Evolutionary conservation across 2,329 filamentous ascomycete genomes (phyloP), one percentile per base, ranked within the genome.

Genomic region (Cytospora paraplurivora): DNA sequence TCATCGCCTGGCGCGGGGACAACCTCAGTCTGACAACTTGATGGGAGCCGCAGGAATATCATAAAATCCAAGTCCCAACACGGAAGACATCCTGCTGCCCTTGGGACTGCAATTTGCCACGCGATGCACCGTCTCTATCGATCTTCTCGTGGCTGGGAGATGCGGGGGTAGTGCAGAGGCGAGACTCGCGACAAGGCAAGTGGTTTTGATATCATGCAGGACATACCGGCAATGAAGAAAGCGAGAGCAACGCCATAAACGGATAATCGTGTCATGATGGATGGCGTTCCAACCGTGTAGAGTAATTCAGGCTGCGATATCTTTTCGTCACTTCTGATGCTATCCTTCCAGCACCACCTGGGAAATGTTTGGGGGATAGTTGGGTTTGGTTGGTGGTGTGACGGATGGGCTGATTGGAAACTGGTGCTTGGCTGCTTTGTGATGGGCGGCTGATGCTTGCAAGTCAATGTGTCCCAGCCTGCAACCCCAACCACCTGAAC

Each of bases 201-300:
- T 60, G 58, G 51, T 13, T 21, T 60, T 21, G 51, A 34, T 10
- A 44, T 54, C 41, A 21, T 19, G 19, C n/a, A 19, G n/a, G 3
- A 62, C 65, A 50, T 62, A 67, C 65, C 65, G 41, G 56, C 65
- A 62, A 65, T 65, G 53, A 67, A 65, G 37, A 62, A 56, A 19
- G 59, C 65, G 51, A 67, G 56, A 5, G 65, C 56, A 38, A 38
- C 52, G 56, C 65, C 62, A 54, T 67, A 67, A 53, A 67, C 65
- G 15, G 59, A 65, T 59, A 65, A 59, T 47, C 65, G 63, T 54
- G 65, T 67, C 65, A 67, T 67, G 53, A 21, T 65, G 10, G 17
- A n/a, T n/a, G n/a, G n/a, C 35, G 53, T 44, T 21, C 38, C 56
- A 47, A 41, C 54, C 47, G 56, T 56, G 59, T 56, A 51, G 15